Percentiles rank a stretch among this genome's conserved stretches.
Evolutionary conservation across 1,284 basidiomycete genomes (phyloP).

Genomic region (Heterobasidion irregulare): DNA sequence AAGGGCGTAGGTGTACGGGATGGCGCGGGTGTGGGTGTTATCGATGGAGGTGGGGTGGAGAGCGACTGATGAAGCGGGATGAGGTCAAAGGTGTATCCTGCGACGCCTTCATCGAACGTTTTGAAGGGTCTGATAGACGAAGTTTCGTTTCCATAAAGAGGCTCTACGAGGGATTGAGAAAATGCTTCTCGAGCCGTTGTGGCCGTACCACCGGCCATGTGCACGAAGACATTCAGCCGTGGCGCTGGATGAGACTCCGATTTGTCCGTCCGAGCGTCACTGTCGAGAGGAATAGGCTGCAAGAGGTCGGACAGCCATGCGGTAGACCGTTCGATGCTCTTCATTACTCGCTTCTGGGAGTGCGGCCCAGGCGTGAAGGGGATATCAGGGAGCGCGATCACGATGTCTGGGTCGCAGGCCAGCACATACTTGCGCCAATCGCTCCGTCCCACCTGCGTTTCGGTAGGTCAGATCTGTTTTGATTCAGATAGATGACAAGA

Average conservation of each 20-base stretch:
- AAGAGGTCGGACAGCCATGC: conserved; percentile 55
- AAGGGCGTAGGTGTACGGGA: not conserved
- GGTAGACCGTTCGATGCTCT: conserved; percentile 60
- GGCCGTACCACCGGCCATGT: conserved; percentile 56
- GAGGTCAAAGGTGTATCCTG: conserved; percentile 65
- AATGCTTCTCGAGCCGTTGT: conserved; percentile 54
- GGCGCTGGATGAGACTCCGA: conserved; percentile 1
- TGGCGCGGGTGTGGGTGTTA: not conserved
- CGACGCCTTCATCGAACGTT: conserved; percentile 56
- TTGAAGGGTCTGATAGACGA: conserved; percentile 40
- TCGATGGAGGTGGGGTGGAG: not conserved
- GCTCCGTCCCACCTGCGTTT: conserved; percentile 41
- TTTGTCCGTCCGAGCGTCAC: not conserved
- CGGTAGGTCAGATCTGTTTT: not conserved
- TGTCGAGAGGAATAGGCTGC: conserved; percentile 6
- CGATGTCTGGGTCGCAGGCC: conserved; percentile 57
- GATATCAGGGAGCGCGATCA: conserved; percentile 63
- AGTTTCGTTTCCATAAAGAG: conserved; percentile 46
- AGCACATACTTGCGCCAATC: conserved; percentile 46
- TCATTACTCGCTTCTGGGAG: conserved; percentile 67
- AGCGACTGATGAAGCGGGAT: conserved; percentile 36
- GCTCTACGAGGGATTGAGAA: conserved; percentile 47
- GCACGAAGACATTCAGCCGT: conserved; percentile 46
- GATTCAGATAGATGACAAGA: not conserved
- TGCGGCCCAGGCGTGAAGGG: conserved; percentile 55